Conservation (phyloP, 139 green algal genomes). For the Mesotaenium endlicherianum region DNA sequence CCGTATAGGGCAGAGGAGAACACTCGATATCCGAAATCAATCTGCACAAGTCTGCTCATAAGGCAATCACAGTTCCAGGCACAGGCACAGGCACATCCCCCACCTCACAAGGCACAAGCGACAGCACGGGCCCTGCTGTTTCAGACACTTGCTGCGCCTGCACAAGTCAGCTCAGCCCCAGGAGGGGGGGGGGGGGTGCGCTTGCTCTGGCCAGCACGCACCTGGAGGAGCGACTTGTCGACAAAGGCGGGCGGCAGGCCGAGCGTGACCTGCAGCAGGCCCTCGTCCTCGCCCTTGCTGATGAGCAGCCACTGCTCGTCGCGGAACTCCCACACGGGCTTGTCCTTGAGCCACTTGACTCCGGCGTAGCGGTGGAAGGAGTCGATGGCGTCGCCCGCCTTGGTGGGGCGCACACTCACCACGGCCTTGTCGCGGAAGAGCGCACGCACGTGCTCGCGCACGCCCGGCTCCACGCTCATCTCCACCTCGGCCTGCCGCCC, state of each 20-base stretch:
- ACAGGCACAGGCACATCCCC: too few species aligned
- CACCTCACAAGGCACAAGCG: too few species aligned
- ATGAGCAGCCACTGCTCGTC: slow-evolving; percentile 62
- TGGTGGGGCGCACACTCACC: slow-evolving; percentile 63
- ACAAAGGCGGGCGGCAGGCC: slow-evolving; percentile 8
- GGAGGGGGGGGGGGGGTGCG: too few species aligned
- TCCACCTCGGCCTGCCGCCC: slow-evolving; percentile 38
- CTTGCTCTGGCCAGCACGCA: slow-evolving; percentile 1
- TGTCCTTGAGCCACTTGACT: slow-evolving; percentile 72
- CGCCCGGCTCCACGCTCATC: slow-evolving; percentile 31
- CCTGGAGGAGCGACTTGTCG: slow-evolving; percentile 26
- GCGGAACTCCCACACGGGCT: slow-evolving; percentile 64
- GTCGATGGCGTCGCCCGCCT: slow-evolving; percentile 56
- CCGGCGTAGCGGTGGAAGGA: slow-evolving; percentile 70
- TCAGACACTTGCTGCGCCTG: too few species aligned
- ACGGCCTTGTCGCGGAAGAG: slow-evolving; percentile 47
- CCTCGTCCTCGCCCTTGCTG: slow-evolving; percentile 54
- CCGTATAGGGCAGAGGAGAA: too few species aligned
- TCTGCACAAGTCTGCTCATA: too few species aligned
- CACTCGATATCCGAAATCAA: too few species aligned
- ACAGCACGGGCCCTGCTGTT: background rate
- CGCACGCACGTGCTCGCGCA: slow-evolving; percentile 29
- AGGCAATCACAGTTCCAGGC: too few species aligned
- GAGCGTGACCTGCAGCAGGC: slow-evolving; percentile 54
- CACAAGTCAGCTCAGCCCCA: too few species aligned